A percentile compares a stretch with the other conserved stretches of the same genome.
Evolutionary conservation across 805 yeast genomes (phyloP).

Genomic region (Wickerhamiella sergipiensis): DNA sequence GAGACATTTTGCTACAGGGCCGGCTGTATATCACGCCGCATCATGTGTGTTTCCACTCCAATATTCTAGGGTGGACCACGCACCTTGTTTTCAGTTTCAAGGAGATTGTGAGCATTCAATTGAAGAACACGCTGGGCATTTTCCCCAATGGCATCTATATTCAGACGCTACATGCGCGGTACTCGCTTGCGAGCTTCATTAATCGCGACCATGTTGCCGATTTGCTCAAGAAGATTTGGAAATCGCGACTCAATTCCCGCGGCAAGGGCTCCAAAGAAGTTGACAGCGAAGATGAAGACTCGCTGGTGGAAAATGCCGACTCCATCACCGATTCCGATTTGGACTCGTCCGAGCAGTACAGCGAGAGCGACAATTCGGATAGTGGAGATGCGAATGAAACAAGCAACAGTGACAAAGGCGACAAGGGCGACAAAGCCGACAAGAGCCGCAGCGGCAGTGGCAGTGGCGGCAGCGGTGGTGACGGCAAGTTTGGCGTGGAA

Average conservation of each 20-base stretch:
- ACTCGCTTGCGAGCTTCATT: constrained; percentile 76
- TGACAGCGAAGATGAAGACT: neutral
- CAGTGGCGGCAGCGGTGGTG: no score
- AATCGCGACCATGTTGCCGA: constrained; percentile 68
- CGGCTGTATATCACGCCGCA: constrained; percentile 67
- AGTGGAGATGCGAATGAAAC: constrained; percentile 17
- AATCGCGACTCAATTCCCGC: constrained; percentile 2
- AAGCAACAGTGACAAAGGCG: neutral
- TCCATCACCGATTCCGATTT: neutral
- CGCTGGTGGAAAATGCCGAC: neutral
- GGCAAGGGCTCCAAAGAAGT: neutral
- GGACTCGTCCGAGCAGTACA: constrained; percentile 18
- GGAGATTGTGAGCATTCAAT: constrained; percentile 63
- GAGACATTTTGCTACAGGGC: constrained; percentile 82
- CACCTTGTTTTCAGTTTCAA: constrained; percentile 55
- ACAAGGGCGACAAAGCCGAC: neutral
- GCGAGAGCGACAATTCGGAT: neutral
- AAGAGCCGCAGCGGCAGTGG: no score
- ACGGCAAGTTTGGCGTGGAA: constrained; percentile 18
- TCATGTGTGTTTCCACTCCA: constrained; percentile 74
- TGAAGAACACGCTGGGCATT: constrained; percentile 72
- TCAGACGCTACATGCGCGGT: constrained; percentile 47
- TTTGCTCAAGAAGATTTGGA: constrained; percentile 32
- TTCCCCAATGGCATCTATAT: constrained; percentile 81
- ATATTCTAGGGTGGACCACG: constrained; percentile 83